A percentile compares a stretch with the other conserved stretches of the same genome.
Conservation (phyloP, 2,329 filamentous ascomycete genomes). For the Aureobasidium subglaciale region DNA sequence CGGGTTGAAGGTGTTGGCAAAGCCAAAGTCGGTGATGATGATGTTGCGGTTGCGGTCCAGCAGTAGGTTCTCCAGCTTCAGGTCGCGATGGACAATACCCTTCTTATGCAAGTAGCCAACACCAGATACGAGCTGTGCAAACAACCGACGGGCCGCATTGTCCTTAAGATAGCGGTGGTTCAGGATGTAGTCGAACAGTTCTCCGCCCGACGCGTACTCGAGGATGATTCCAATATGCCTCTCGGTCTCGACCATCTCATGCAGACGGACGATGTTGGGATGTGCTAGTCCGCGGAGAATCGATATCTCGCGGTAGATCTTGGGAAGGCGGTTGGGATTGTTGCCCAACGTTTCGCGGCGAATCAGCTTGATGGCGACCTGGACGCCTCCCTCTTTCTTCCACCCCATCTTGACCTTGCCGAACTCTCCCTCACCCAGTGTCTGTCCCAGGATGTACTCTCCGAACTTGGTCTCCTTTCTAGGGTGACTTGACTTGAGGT, state of each 20-base stretch:
- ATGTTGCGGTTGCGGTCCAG: slow-evolving; percentile 97
- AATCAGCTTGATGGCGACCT: slow-evolving; percentile 97
- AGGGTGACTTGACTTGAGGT: slow-evolving; percentile 42
- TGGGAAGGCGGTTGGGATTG: slow-evolving; percentile 83
- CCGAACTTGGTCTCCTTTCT: slow-evolving; percentile 83
- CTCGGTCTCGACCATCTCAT: slow-evolving; percentile 98
- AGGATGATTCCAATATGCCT: slow-evolving; percentile 96
- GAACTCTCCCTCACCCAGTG: slow-evolving; percentile 94
- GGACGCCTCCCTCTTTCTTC: slow-evolving; percentile 86
- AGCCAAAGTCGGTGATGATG: slow-evolving; percentile 98
- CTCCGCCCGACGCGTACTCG: slow-evolving; percentile 94
- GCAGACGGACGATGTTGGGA: slow-evolving; percentile 91
- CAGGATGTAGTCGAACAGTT: slow-evolving; percentile 96
- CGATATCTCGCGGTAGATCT: slow-evolving; percentile 94
- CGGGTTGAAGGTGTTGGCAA: slow-evolving; percentile 94
- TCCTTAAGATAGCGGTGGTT: slow-evolving; percentile 97
- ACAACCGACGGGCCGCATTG: slow-evolving; percentile 78
- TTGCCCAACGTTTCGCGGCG: slow-evolving; percentile 81
- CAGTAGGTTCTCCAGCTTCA: slow-evolving; percentile 93
- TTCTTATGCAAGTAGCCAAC: slow-evolving; percentile 98
- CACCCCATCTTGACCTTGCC: slow-evolving; percentile 98
- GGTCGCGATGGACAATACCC: slow-evolving; percentile 92
- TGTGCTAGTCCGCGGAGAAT: slow-evolving; percentile 84
- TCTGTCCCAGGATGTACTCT: slow-evolving; percentile 92
- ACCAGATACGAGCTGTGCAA: slow-evolving; percentile 91